These are phyloP conservation scores for grape (Vitis vinifera) DNA, from an alignment of 164 flowering plant species.

Conservation along the genomic window ASM3070453v1 NC_081811.1:13740501-13741000, in stretches of 20 bases:
- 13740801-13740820: not conserved
- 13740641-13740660: not conserved
- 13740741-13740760: slow-evolving; percentile 47
- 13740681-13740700: slow-evolving; percentile 18
- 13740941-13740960: no score
- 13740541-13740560: not conserved
- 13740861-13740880: no score
- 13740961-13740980: no score
- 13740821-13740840: no score
- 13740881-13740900: no score
- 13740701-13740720: slow-evolving; percentile 7
- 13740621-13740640: not conserved
- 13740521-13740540: not conserved
- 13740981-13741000: no score
- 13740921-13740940: no score
- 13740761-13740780: slow-evolving; percentile 23
- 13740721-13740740: slow-evolving; percentile 14
- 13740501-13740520: no score
- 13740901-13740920: no score
- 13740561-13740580: slow-evolving; percentile 12
- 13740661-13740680: not conserved
- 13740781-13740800: not conserved
- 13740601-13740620: not conserved
- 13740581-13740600: slow-evolving; percentile 10
- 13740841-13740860: no score